phyloP scores from a whole-genome alignment of 345 rosid species.

The Boechera retrofracta region DNA sequence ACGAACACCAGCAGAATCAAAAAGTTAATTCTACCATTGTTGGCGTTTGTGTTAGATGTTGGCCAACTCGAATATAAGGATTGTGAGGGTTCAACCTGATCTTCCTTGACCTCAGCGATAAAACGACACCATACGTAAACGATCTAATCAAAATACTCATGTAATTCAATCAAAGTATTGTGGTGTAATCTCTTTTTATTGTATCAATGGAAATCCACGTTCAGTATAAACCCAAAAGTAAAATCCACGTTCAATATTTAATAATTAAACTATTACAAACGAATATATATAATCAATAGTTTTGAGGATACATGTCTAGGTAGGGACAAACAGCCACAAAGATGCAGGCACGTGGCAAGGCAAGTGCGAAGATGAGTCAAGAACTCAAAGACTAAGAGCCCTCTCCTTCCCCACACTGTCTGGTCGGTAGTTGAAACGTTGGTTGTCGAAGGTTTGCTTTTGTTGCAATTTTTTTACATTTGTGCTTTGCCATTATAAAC shows the following conservation, averaged over 20 bases:
- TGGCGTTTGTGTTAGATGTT: neutral
- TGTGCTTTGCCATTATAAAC: neutral
- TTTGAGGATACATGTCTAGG: conserved; percentile 40
- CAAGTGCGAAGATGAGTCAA: conserved; percentile 33
- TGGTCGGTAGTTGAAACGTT: conserved; percentile 47
- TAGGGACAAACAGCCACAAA: conserved; percentile 36
- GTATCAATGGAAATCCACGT: neutral
- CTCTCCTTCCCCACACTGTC: conserved; percentile 27
- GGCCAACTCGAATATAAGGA: neutral
- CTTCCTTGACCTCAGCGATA: neutral
- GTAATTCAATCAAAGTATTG: neutral
- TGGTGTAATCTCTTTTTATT: neutral
- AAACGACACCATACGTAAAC: neutral
- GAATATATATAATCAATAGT: neutral
- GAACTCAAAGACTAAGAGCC: conserved; percentile 18
- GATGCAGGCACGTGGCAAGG: conserved; percentile 35
- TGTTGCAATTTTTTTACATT: too few species aligned
- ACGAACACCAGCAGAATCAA: neutral
- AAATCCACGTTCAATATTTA: conserved; percentile 1
- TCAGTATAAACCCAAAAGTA: neutral
- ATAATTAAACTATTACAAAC: neutral
- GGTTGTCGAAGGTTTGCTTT: conserved; percentile 11
- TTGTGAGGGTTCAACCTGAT: neutral
- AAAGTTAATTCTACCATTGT: neutral
- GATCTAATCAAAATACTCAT: neutral